These are phyloP conservation scores for Xerocomus amazonicus DNA, from an alignment of 1,284 basidiomycete genomes.

Conservation along the genomic window DNA sequence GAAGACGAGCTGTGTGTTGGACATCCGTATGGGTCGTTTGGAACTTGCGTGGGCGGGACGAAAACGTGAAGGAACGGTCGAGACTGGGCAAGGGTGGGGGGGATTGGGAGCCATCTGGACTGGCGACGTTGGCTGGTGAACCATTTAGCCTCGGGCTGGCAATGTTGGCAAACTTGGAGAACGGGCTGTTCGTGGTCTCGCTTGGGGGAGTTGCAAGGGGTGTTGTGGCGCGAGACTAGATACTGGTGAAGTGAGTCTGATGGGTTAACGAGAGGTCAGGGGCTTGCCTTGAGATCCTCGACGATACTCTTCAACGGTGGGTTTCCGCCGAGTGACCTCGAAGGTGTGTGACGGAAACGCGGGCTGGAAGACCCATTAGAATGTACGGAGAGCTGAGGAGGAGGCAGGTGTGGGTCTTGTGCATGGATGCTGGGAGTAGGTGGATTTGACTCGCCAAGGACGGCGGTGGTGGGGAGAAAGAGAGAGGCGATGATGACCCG, in stretches of 20 bases:
- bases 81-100: constrained; percentile 20
- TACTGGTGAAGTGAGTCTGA: neutral
- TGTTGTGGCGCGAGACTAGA: constrained; percentile 39
- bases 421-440: constrained; percentile 40
- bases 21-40: constrained; percentile 39
- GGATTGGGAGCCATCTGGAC: neutral
- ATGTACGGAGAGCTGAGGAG: neutral
- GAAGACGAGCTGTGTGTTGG: constrained; percentile 36
- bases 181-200: constrained; percentile 40
- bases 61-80: constrained; percentile 26
- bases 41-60: constrained; percentile 33
- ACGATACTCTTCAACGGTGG: constrained; percentile 64
- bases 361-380: too few relatives aligned
- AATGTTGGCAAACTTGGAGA: constrained; percentile 37
- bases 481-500: constrained; percentile 74
- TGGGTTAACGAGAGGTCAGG: accelerated
- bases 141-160: constrained; percentile 13
- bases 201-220: constrained; percentile 38
- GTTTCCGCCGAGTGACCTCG: constrained; percentile 16
- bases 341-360: constrained; percentile 16
- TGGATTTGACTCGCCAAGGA: constrained; percentile 53
- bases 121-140: constrained; percentile 3
- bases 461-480: constrained; percentile 69
- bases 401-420: constrained; percentile 3
- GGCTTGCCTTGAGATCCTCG: constrained; percentile 67